Evolutionary conservation across 169 alveolate species (phyloP).

Genomic region (Theileria orientalis): DNA sequence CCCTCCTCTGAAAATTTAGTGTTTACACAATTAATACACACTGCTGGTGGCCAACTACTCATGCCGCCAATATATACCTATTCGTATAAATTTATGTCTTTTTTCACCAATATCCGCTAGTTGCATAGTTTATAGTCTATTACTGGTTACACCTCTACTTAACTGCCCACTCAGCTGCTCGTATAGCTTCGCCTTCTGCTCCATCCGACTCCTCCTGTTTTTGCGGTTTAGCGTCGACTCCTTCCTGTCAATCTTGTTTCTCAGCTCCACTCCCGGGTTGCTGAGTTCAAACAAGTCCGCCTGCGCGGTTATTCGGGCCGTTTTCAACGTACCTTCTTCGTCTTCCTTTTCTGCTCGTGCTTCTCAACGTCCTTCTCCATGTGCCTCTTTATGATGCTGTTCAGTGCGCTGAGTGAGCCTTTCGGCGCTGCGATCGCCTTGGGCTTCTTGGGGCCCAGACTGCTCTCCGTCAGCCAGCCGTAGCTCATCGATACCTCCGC

Average conservation of each 20-base stretch:
- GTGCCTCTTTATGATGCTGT: conserved; percentile 47
- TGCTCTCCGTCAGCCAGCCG: conserved; percentile 71
- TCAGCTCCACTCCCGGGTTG: conserved; percentile 67
- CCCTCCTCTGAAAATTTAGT: conserved; percentile 16
- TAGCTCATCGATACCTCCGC: conserved; percentile 59
- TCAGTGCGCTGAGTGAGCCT: conserved; percentile 39
- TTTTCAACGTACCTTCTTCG: not conserved
- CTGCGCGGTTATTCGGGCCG: not conserved
- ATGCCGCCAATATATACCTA: too few species aligned
- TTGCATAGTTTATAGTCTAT: too few species aligned
- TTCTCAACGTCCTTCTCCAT: conserved; percentile 10
- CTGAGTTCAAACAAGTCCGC: conserved; percentile 36
- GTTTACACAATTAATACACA: too few species aligned
- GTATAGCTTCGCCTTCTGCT: conserved; percentile 46
- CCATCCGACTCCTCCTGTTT: conserved; percentile 35
- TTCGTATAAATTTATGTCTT: too few species aligned
- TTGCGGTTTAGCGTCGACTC: conserved; percentile 14
- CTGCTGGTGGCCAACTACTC: too few species aligned
- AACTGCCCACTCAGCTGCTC: conserved; percentile 45
- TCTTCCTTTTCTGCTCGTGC: conserved; percentile 15
- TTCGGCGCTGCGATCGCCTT: conserved; percentile 44
- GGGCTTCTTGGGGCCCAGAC: conserved; percentile 58
- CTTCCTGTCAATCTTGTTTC: conserved; percentile 53
- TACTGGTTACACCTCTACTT: too few species aligned
- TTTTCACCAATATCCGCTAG: too few species aligned